Base-by-base conservation (phyloP, 345 rosid genomes). In the Passiflora organensis region DNA sequence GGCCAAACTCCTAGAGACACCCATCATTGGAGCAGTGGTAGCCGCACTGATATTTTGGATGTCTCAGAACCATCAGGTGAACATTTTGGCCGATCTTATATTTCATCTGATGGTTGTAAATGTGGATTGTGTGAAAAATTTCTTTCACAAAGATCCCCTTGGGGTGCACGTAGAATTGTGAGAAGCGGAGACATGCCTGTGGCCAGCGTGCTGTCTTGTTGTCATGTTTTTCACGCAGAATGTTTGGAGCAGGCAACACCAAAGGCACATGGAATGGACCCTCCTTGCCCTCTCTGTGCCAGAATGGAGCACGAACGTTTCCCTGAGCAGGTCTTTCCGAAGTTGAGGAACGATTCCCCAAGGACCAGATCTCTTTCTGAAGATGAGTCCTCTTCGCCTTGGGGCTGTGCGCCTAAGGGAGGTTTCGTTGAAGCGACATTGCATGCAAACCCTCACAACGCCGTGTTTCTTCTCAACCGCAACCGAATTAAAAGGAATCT, bases 381-480 rank as follows among this genome's bases (percentile, higher is more conserved):
- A 72, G 80, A 74, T 55, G 79, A 80, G 10, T 70, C 72, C 49
- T 80, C 85, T 24, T 80, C 77, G 64, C 72, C 81, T 41, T 80
- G 95, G 88, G 84, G 83, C 21, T 82, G 86, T 68, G 59, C 62
- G 36, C 91, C 73, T 53, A 82, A 63, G 0, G 80, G 84, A 23
- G 85, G 77, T 51, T 78, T 82, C 51, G 86, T 83, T 9, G 85
- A 80, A 66, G 82, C 76, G 10, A 87, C 82, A 60, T 43, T 76
- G 51, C 76, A 74, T 62, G 63, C 68, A 43, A 80, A 89, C 6
- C 66, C 76, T 2, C 70, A 72, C 46, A 78, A 66, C 72, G 63
- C 84, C 11, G 69, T 76, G 79, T 22, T 76, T 60, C 46, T 78
- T 45, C 75, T 80, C 18, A 84, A 75, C 67, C 72, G 72, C 48